Evolutionary conservation across 768 basidiomycete species (phyloP).

Genomic region (Cytidiella melzeri): DNA sequence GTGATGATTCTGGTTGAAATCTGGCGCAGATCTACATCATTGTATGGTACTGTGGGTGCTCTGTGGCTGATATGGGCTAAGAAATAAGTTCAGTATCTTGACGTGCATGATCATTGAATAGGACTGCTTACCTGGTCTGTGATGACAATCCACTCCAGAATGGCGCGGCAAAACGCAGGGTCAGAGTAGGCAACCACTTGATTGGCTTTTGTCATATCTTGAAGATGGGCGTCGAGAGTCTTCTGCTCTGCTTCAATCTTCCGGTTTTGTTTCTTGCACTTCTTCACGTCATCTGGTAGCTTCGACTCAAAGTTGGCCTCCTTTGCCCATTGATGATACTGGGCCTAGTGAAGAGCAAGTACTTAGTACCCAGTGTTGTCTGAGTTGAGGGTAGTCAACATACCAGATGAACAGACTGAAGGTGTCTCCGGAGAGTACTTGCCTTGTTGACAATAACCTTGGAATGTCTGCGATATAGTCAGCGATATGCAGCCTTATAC

Average conservation of each 20-base stretch:
- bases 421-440: too few relatives aligned
- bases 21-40: conserved; percentile 32
- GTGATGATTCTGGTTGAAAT: conserved; percentile 29
- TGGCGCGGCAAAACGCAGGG: conserved; percentile 21
- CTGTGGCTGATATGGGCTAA: conserved; percentile 24
- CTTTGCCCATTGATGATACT: neutral
- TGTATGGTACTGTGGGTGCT: conserved; percentile 24
- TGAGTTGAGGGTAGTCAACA: too few relatives aligned
- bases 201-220: conserved; percentile 8
- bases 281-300: conserved; percentile 1
- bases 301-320: neutral
- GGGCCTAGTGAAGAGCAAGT: too few relatives aligned
- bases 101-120: neutral
- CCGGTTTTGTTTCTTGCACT: neutral
- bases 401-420: too few relatives aligned
- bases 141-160: conserved; percentile 29
- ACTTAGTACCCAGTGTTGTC: too few relatives aligned
- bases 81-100: neutral
- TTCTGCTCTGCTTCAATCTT: neutral
- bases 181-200: conserved; percentile 25
- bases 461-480: too few relatives aligned
- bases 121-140: conserved; percentile 29
- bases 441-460: too few relatives aligned
- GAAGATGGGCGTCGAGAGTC: neutral
- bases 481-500: too few relatives aligned